Evolutionary conservation across 257 asterid genomes (phyloP), one percentile per base, ranked within the genome.

Genomic region (Eustoma russellianum): DNA sequence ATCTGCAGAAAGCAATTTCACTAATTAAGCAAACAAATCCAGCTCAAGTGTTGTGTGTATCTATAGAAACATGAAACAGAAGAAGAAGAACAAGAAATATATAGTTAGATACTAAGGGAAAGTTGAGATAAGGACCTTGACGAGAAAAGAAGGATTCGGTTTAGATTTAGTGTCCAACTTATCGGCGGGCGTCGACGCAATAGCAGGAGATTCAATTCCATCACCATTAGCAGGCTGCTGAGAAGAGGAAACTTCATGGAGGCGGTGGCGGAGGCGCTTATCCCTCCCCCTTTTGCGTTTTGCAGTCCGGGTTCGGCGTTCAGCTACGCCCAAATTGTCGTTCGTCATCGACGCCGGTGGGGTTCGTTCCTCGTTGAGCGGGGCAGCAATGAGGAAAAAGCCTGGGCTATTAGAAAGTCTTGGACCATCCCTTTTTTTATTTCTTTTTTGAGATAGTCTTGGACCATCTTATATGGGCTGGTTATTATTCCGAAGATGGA

Each of bases 221-320:
- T 50, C 41, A 16, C 16, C 57, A 33, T 30, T 18, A 35, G 57
- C 48, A 30, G 56, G 28, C 46, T 35, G 17, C 43, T 52, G 75
- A 33, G 63, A 41, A 46, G 48, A 58, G 48, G 53, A 59, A 18
- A 46, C 72, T 59, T 63, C 17, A 24, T 17, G 70, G 17, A 49
- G 50, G 16, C 46, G 48, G 12, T 6, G 13, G 10, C 33, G 62
- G 56, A 70, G 77, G 40, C 55, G 52, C 17, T 50, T 55, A 54
- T 76, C 77, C 18, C 83, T 68, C 57, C 70, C 79, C 30, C 87
- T 74, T 53, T 76, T 84, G 56, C 90, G 75, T 68, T 79, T 82
- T 57, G 66, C 65, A 70, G 77, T 74, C 63, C 69, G 81, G 70
- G 62, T 77, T 62, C 62, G 70, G 71, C 69, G 68, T 49, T 59